Conservation (phyloP, 495 filamentous ascomycete genomes). For the Talaromyces proteolyticus region DNA sequence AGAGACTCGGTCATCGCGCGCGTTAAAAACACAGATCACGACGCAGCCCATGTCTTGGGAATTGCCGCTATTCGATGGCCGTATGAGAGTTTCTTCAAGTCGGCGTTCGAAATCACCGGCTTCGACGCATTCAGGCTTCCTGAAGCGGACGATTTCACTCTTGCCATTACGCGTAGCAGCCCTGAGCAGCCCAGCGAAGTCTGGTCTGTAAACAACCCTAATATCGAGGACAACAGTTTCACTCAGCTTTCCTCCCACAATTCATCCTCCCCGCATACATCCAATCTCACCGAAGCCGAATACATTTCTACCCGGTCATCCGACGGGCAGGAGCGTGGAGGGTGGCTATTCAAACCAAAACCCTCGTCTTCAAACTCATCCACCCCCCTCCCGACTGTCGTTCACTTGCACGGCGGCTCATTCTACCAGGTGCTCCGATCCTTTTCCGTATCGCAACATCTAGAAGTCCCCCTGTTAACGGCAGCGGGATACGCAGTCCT, state of each 20-base stretch:
- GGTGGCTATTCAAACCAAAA: background rate
- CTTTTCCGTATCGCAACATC: slow-evolving; percentile 9
- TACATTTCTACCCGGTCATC: background rate
- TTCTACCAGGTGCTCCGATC: slow-evolving; percentile 14
- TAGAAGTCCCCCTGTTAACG: slow-evolving; percentile 8
- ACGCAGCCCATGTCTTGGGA: background rate
- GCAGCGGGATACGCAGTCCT: slow-evolving; percentile 14
- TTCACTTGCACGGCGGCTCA: slow-evolving; percentile 20
- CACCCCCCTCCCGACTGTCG: slow-evolving; percentile 15
- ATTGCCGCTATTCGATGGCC: background rate
- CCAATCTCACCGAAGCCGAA: background rate
- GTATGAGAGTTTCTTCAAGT: background rate
- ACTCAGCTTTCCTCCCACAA: background rate
- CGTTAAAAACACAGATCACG: background rate
- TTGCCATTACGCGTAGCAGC: background rate
- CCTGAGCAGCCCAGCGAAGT: background rate
- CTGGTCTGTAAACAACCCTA: background rate
- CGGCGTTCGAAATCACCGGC: background rate
- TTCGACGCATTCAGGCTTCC: background rate
- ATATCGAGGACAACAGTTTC: background rate
- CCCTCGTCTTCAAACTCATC: background rate
- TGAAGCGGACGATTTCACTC: background rate
- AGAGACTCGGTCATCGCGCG: background rate
- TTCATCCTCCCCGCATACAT: background rate
- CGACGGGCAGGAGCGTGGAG: background rate